Evolutionary conservation across 768 basidiomycete species (phyloP).

Genomic region (Russula earlei): DNA sequence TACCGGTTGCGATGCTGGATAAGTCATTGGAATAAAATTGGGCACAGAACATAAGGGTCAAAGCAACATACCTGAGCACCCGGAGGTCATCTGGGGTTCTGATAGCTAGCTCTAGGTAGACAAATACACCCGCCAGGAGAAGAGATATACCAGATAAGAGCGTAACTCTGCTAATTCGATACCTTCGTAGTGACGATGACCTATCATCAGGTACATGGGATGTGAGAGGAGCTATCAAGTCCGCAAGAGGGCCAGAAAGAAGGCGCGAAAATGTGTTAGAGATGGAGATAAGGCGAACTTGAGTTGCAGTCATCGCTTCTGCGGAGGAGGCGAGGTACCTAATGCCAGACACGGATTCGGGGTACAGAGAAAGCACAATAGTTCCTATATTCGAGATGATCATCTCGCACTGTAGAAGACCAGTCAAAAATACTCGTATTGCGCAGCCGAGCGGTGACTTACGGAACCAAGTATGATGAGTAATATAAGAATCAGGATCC

Average conservation of each 20-base stretch:
- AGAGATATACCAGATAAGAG: constrained; percentile 46
- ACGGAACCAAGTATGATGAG: constrained; percentile 59
- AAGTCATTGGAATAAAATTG: constrained; percentile 5
- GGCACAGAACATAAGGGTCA: neutral
- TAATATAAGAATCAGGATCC: constrained; percentile 47
- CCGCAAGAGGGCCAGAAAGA: constrained; percentile 58
- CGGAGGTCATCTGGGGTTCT: constrained; percentile 47
- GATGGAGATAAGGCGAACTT: constrained; percentile 62
- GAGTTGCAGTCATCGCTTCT: constrained; percentile 40
- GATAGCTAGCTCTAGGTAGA: constrained; percentile 45
- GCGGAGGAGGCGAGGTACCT: constrained; percentile 21
- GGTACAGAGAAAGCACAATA: constrained; percentile 56
- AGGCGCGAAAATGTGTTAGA: constrained; percentile 67
- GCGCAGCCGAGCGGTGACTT: constrained; percentile 25
- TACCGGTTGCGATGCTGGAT: constrained; percentile 51
- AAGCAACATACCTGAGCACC: constrained; percentile 50
- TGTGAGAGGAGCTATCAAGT: constrained; percentile 57
- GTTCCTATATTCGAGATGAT: constrained; percentile 76
- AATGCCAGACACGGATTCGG: constrained; percentile 14
- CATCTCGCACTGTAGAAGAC: constrained; percentile 43
- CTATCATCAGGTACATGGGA: constrained; percentile 33
- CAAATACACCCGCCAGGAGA: constrained; percentile 41
- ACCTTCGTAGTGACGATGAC: constrained; percentile 35
- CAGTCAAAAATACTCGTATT: neutral
- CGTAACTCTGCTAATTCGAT: constrained; percentile 48